Conservation (phyloP, 2,329 filamentous ascomycete species). For the Nothophaeocryptopus gaeumannii region DNA sequence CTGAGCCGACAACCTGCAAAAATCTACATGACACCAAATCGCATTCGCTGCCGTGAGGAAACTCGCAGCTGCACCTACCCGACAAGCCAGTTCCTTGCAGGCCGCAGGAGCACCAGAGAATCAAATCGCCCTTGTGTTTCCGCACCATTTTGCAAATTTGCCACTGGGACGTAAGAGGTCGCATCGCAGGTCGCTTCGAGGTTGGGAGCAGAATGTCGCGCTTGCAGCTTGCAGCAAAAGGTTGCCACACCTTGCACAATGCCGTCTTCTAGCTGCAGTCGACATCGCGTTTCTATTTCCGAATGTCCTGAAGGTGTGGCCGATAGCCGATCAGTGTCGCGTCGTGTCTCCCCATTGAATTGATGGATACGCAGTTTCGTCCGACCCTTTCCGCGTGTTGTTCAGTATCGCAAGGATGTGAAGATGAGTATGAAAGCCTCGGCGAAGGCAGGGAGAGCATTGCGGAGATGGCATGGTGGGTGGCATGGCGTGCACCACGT, state of each 20-base stretch:
- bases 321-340: no score
- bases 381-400: no score
- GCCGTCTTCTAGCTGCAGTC: conserved; percentile 9
- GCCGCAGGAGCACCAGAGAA: conserved; percentile 6
- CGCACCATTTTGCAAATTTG: conserved; percentile 6
- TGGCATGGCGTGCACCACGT: neutral
- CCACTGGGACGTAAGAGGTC: conserved; percentile 2
- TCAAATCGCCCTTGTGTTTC: conserved; percentile 16
- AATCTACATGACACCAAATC: no score
- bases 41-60: neutral
- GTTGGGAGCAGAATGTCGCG: conserved; percentile 1
- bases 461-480: neutral
- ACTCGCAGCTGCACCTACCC: conserved; percentile 10
- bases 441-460: no score
- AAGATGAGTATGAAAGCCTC: no score
- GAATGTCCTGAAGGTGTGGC: no score
- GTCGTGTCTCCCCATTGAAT: no score
- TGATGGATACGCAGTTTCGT: no score
- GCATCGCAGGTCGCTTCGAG: neutral
- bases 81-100: conserved; percentile 15
- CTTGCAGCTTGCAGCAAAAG: neutral
- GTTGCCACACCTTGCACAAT: conserved; percentile 10
- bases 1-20: no score
- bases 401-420: no score
- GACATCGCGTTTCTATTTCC: no score